These are phyloP conservation scores for Aquilaria sinensis DNA, from an alignment of 345 rosid species.

Conservation along the genomic window DNA sequence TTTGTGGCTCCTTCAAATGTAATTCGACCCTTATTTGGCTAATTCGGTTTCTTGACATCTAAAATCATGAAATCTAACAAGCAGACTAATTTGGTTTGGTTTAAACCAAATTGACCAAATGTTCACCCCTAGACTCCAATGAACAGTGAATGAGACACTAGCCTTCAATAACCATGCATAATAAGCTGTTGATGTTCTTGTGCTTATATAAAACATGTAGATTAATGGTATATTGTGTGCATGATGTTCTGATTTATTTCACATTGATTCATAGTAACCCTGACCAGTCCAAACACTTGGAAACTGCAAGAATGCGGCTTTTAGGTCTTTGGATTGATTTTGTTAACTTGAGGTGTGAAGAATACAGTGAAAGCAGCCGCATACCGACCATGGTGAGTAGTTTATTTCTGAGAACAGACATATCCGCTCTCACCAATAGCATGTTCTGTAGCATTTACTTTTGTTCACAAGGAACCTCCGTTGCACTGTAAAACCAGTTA, in stretches of 20 bases:
- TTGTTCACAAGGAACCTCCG: too few species aligned
- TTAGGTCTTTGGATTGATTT: slow-evolving; percentile 90
- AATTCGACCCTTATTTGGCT: too few species aligned
- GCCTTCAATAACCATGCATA: background rate
- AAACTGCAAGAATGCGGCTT: slow-evolving; percentile 87
- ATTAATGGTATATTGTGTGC: background rate
- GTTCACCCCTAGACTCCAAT: background rate
- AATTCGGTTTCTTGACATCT: too few species aligned
- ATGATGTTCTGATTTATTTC: slow-evolving; percentile 4
- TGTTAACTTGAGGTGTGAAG: slow-evolving; percentile 90
- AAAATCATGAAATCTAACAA: too few species aligned
- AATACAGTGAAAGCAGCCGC: slow-evolving; percentile 74
- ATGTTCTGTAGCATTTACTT: too few species aligned
- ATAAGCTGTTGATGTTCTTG: background rate
- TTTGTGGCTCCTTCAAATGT: background rate
- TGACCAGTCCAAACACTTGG: slow-evolving; percentile 93
- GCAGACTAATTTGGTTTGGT: too few species aligned
- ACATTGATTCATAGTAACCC: slow-evolving; percentile 64
- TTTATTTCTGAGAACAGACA: too few species aligned
- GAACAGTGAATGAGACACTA: background rate
- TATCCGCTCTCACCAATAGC: too few species aligned
- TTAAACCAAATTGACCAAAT: too few species aligned
- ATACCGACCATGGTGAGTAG: slow-evolving; percentile 75
- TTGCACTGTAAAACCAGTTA: too few species aligned
- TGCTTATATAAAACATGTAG: background rate